Percentiles rank a stretch among this genome's conserved stretches.
phyloP scores from a whole-genome alignment of 192 early-diverging fungal genomes.

The Coemansia sp. region DNA sequence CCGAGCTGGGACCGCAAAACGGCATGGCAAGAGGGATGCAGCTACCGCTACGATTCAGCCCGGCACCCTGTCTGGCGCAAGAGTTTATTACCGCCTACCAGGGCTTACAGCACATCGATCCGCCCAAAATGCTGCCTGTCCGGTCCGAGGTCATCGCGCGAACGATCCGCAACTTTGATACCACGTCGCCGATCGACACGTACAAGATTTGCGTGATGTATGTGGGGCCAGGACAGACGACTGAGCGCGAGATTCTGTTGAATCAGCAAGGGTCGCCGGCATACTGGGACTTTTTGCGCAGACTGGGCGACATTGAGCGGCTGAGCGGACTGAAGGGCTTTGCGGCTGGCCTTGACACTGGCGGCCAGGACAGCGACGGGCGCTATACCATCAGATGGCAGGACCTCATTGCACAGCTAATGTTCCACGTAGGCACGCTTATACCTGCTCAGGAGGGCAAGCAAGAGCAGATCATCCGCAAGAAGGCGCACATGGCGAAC shows the following conservation, averaged over 20 bases:
- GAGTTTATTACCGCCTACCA: slow-evolving; percentile 64
- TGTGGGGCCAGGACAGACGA: slow-evolving; percentile 79
- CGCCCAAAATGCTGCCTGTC: slow-evolving; percentile 63
- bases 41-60: slow-evolving; percentile 35
- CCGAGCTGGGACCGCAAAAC: slow-evolving; percentile 26
- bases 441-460: slow-evolving; percentile 77
- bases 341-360: slow-evolving; percentile 85
- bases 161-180: slow-evolving; percentile 79
- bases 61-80: slow-evolving; percentile 42
- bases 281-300: slow-evolving; percentile 83
- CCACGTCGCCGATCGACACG: slow-evolving; percentile 83
- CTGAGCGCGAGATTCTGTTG: slow-evolving; percentile 82
- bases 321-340: slow-evolving; percentile 68
- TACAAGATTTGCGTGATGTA: slow-evolving; percentile 96
- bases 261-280: slow-evolving; percentile 82
- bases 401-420: slow-evolving; percentile 80
- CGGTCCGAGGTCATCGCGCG: slow-evolving; percentile 69
- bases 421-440: slow-evolving; percentile 92
- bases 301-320: slow-evolving; percentile 71
- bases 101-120: slow-evolving; percentile 57
- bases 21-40: slow-evolving; percentile 11
- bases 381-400: slow-evolving; percentile 77
- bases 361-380: slow-evolving; percentile 78
- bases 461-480: slow-evolving; percentile 78
- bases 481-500: slow-evolving; percentile 97